Evolutionary conservation across 23 red algal genomes (phyloP).

Genomic region (Agarophyton chilense): DNA sequence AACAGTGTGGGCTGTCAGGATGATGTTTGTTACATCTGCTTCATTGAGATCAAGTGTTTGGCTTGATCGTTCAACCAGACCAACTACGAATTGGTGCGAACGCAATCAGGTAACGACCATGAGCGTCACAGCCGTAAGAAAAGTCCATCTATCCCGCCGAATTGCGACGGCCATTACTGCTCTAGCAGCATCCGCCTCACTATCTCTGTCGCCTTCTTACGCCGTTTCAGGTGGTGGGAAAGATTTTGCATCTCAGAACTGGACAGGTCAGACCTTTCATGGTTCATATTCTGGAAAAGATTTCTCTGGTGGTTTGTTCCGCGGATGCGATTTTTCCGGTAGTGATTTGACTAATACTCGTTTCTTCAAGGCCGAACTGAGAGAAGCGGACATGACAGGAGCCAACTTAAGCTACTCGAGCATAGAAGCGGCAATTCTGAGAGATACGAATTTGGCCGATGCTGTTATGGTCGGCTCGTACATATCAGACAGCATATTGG

Average conservation of each 20-base stretch:
- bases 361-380: constrained; percentile 89
- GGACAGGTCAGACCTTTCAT: constrained; percentile 52
- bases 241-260: constrained; percentile 83
- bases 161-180: neutral
- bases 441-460: constrained; percentile 55
- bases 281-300: constrained; percentile 69
- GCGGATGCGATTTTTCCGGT: constrained; percentile 68
- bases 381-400: constrained; percentile 73
- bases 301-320: constrained; percentile 73
- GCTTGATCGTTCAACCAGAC: neutral
- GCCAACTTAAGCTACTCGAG: constrained; percentile 68
- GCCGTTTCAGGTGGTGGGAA: constrained; percentile 85
- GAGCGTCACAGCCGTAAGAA: neutral
- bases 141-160: neutral
- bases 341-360: constrained; percentile 67
- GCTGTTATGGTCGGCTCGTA: constrained; percentile 76
- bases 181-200: neutral
- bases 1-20: neutral
- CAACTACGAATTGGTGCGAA: neutral
- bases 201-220: constrained; percentile 3
- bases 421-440: constrained; percentile 77
- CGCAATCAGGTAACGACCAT: neutral
- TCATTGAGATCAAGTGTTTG: neutral
- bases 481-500: constrained; percentile 77
- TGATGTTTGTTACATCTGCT: neutral